phyloP scores from a whole-genome alignment of 169 alveolate species.

The Eimeria praecox region DNA sequence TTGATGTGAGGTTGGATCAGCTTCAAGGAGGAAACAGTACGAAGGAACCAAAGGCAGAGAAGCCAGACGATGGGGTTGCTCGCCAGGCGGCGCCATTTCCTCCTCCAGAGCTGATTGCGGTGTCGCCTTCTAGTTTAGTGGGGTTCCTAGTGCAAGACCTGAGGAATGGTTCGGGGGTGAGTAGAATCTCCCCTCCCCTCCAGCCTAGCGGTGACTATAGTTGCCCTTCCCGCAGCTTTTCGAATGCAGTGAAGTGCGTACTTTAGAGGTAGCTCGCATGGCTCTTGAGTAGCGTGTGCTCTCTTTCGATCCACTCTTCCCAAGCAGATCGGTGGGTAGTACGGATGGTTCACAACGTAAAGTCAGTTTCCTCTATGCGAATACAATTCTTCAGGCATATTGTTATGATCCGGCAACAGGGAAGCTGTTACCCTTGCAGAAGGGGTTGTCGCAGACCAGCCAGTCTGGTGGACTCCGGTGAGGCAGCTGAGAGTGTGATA shows the following conservation, averaged over 20 bases:
- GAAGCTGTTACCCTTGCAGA: neutral
- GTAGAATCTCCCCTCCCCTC: neutral
- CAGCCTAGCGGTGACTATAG: neutral
- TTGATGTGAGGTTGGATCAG: neutral
- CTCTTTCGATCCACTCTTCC: neutral
- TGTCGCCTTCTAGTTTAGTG: slow-evolving; percentile 30
- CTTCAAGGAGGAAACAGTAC: neutral
- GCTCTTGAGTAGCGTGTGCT: too few species aligned
- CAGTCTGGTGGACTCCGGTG: slow-evolving; percentile 20
- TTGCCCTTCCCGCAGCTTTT: neutral
- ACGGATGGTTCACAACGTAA: neutral
- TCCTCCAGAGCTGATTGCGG: slow-evolving; percentile 26
- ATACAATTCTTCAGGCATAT: slow-evolving; percentile 2
- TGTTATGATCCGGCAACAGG: slow-evolving; percentile 47
- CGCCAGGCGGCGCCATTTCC: neutral
- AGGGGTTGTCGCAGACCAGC: neutral
- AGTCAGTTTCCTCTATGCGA: neutral
- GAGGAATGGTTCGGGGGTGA: slow-evolving; percentile 42
- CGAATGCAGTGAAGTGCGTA: neutral
- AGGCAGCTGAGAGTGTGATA: neutral
- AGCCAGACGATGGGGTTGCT: neutral
- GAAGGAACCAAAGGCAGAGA: neutral
- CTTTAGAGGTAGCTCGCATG: neutral
- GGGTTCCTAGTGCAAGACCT: slow-evolving; percentile 18
- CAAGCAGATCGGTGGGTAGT: neutral